These are phyloP conservation scores for Plasmodium adleri DNA, from an alignment of 169 alveolate species.

Conservation along the genomic window DNA sequence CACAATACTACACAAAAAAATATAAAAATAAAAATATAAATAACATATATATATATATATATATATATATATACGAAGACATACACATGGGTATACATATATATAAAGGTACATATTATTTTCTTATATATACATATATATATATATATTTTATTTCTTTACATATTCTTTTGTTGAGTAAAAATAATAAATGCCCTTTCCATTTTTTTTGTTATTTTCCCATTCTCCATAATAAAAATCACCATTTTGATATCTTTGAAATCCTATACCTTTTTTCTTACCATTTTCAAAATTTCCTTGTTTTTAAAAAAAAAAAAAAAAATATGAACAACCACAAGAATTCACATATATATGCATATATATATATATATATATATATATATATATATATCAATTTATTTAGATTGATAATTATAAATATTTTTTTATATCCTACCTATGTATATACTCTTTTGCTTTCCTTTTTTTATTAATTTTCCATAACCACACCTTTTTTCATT, in stretches of 20 bases:
- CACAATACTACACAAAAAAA: slow-evolving; percentile 81
- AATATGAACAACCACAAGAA: not conserved
- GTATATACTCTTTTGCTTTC: not conserved
- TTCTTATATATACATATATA: not conserved
- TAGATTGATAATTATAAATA: not conserved
- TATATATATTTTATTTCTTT: not conserved
- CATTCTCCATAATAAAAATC: slow-evolving; percentile 94
- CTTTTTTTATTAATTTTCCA: slow-evolving; percentile 16
- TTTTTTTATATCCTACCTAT: not conserved
- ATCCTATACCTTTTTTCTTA: slow-evolving; percentile 92
- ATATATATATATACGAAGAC: not conserved
- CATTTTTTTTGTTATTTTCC: slow-evolving; percentile 92
- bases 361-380: too few species aligned
- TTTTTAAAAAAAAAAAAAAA: not conserved
- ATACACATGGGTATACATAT: not conserved
- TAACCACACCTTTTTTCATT: slow-evolving; percentile 24
- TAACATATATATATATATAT: not conserved
- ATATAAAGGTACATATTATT: not conserved
- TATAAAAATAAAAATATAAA: not conserved
- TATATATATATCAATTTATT: not conserved
- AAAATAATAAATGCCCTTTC: slow-evolving; percentile 92
- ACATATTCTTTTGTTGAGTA: slow-evolving; percentile 89
- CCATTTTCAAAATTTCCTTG: slow-evolving; percentile 90
- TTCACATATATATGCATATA: too few species aligned
- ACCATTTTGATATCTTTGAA: slow-evolving; percentile 90